Percentiles rank a stretch among this genome's conserved stretches.
These are phyloP conservation scores for Clarireedia homoeocarpa DNA, from an alignment of 2,329 filamentous ascomycete genomes.

Conservation along the genomic window DNA sequence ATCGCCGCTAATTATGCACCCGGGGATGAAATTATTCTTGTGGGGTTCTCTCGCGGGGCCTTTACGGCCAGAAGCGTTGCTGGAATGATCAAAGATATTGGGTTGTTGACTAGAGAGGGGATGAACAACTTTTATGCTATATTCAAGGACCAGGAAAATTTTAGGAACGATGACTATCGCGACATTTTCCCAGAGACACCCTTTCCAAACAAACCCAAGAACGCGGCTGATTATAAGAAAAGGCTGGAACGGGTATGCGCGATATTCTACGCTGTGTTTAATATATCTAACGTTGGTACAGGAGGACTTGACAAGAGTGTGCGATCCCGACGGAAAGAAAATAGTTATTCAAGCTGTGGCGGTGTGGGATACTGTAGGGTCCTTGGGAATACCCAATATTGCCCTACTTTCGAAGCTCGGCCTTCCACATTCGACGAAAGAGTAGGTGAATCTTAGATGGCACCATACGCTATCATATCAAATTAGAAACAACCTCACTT, in stretches of 20 bases:
- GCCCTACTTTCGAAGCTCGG: conserved; percentile 30
- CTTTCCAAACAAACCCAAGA: conserved; percentile 24
- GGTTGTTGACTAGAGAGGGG: conserved; percentile 35
- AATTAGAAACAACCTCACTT: not conserved
- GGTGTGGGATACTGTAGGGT: conserved; percentile 41
- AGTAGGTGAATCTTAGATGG: conserved; percentile 1
- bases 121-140: conserved; percentile 37
- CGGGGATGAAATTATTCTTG: conserved; percentile 33
- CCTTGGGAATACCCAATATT: conserved; percentile 34
- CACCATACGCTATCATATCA: not conserved
- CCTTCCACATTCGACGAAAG: conserved; percentile 31
- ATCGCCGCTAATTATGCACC: conserved; percentile 34
- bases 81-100: conserved; percentile 26
- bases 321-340: conserved; percentile 27
- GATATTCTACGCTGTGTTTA: no score
- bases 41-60: conserved; percentile 36
- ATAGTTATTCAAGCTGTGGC: conserved; percentile 39
- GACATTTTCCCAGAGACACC: conserved; percentile 27
- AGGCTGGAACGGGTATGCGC: conserved; percentile 30
- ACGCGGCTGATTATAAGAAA: conserved; percentile 28
- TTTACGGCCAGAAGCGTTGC: conserved; percentile 35
- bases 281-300: conserved; percentile 14
- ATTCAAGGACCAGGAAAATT: conserved; percentile 30
- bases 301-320: conserved; percentile 31
- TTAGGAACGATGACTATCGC: conserved; percentile 30